These are phyloP conservation scores for Trichoderma hamatum DNA, from an alignment of 2,329 filamentous ascomycete genomes.

Conservation along the genomic window DNA sequence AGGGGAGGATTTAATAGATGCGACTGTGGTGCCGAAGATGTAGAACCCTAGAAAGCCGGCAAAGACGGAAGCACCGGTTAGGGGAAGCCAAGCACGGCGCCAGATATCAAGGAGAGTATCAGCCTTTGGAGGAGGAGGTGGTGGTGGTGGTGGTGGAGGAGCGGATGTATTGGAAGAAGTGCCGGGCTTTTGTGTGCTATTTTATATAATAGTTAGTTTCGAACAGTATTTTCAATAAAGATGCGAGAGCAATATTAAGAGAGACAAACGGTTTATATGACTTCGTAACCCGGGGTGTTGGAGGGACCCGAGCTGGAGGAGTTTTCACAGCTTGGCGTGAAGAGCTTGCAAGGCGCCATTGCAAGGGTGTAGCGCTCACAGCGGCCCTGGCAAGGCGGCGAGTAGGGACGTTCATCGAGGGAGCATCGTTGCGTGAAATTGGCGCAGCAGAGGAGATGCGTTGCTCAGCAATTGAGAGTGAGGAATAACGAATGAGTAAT, in stretches of 20 bases:
- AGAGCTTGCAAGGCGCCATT: slow-evolving; percentile 39
- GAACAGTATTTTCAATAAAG: not conserved
- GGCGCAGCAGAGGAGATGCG: not conserved
- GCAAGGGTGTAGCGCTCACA: slow-evolving; percentile 21
- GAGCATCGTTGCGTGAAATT: slow-evolving; percentile 23
- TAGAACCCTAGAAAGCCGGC: slow-evolving; percentile 53
- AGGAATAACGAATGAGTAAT: not conserved
- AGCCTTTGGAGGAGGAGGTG: slow-evolving; percentile 33
- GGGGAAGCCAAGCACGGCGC: slow-evolving; percentile 47
- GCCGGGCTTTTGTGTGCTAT: slow-evolving; percentile 22
- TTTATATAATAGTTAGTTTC: not conserved
- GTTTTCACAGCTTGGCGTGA: slow-evolving; percentile 32
- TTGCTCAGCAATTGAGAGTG: not conserved
- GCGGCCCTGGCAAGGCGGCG: slow-evolving; percentile 34
- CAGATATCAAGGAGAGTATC: slow-evolving; percentile 43
- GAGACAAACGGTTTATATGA: slow-evolving; percentile 39
- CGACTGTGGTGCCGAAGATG: slow-evolving; percentile 45
- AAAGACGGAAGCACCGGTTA: slow-evolving; percentile 52
- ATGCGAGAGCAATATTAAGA: not conserved
- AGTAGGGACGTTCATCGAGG: slow-evolving; percentile 38
- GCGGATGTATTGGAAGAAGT: slow-evolving; percentile 4
- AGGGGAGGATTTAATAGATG: slow-evolving; percentile 38
- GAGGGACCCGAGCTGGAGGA: slow-evolving; percentile 14
- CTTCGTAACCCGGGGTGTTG: slow-evolving; percentile 34
- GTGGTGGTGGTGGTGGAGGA: slow-evolving; percentile 29